A percentile compares a stretch with the other conserved stretches of the same genome.
Conservation (phyloP, 1,284 basidiomycete species). For the Boletus sp. region DNA sequence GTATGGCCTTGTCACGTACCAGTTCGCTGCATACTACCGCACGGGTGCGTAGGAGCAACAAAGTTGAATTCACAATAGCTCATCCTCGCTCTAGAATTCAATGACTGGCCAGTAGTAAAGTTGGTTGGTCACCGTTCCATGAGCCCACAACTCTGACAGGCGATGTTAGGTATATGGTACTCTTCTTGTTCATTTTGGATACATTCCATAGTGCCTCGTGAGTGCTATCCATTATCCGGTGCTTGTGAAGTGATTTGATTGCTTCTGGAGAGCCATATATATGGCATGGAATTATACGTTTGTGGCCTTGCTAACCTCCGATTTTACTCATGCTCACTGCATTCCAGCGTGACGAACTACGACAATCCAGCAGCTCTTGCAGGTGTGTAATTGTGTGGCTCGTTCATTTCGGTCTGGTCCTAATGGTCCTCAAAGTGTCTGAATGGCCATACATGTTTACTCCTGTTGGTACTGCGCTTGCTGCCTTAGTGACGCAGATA, state of each 20-base stretch:
- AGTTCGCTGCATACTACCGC: constrained; percentile 45
- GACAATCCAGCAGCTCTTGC: constrained; percentile 11
- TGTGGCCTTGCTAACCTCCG: neutral
- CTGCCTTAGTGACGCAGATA: constrained; percentile 42
- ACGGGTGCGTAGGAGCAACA: no score
- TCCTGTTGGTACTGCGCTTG: constrained; percentile 42
- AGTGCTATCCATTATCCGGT: neutral
- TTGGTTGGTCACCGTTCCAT: neutral
- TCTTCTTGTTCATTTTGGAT: constrained; percentile 42
- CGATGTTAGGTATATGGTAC: constrained; percentile 36
- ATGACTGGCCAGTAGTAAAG: constrained; percentile 36
- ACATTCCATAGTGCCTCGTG: constrained; percentile 40
- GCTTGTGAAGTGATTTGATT: neutral
- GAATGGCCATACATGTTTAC: constrained; percentile 45
- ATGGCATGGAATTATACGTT: constrained; percentile 19
- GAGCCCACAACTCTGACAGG: neutral
- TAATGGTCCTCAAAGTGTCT: constrained; percentile 1
- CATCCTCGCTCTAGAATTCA: constrained; percentile 36
- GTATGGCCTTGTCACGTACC: constrained; percentile 49
- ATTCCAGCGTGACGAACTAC: constrained; percentile 13
- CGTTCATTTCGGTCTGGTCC: neutral
- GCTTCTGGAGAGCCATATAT: constrained; percentile 13
- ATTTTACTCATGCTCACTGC: neutral
- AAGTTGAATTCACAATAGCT: neutral
- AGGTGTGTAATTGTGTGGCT: constrained; percentile 1